phyloP scores from a whole-genome alignment of 495 filamentous ascomycete genomes.

The Podospora didyma region DNA sequence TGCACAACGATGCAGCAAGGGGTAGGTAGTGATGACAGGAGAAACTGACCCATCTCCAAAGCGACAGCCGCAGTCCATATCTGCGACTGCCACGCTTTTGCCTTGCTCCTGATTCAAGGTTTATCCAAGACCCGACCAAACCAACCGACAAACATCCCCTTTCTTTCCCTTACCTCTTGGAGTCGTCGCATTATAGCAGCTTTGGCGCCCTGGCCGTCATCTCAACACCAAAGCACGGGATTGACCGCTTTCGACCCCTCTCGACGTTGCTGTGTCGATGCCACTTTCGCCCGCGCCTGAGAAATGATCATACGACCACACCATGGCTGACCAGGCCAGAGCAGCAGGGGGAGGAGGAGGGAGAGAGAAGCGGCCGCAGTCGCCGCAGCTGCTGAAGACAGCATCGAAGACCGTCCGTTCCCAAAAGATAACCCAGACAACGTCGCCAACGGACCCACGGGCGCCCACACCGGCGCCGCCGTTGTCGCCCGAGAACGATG shows the following conservation, averaged over 20 bases:
- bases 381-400: conserved; percentile 14
- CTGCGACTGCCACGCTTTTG: conserved; percentile 1
- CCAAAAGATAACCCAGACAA: conserved; percentile 33
- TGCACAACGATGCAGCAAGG: too few species aligned
- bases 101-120: background rate
- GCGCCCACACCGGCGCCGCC: background rate
- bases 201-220: too few species aligned
- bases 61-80: conserved; percentile 5
- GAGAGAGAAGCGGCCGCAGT: conserved; percentile 27
- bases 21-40: too few species aligned
- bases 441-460: conserved; percentile 28
- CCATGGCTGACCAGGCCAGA: conserved; percentile 38
- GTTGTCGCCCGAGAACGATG: conserved; percentile 10
- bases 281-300: background rate
- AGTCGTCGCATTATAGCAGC: background rate
- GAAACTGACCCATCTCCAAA: background rate
- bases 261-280: conserved; percentile 14
- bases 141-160: background rate
- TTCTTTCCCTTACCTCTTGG: background rate
- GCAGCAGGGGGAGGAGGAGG: conserved; percentile 12
- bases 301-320: conserved; percentile 29
- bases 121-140: conserved; percentile 1
- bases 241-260: background rate
- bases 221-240: background rate
- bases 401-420: conserved; percentile 37